Conservation (phyloP, 768 basidiomycete genomes). For the Galerina marginata region DNA sequence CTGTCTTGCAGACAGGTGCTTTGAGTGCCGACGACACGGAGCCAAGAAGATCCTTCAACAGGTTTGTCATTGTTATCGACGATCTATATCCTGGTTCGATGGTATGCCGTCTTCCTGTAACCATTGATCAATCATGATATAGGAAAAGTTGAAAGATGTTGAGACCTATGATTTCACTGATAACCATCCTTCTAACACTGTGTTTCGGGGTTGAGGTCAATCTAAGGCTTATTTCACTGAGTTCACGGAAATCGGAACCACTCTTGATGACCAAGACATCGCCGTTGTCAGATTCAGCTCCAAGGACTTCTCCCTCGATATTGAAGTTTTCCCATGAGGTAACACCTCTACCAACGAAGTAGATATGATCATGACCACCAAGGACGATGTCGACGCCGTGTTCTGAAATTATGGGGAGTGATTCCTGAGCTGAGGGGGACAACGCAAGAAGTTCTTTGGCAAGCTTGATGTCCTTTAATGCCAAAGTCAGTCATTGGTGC, state of each 20-base stretch:
- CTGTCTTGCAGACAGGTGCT: conserved; percentile 76
- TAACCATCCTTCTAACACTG: conserved; percentile 67
- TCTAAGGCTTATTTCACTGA: conserved; percentile 75
- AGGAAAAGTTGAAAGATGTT: background rate
- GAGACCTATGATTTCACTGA: conserved; percentile 65
- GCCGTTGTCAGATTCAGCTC: conserved; percentile 74
- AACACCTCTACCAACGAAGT: conserved; percentile 73
- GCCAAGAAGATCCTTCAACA: conserved; percentile 68
- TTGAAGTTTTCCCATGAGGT: conserved; percentile 73
- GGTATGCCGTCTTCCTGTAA: conserved; percentile 66
- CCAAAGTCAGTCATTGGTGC: background rate
- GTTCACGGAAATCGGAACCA: conserved; percentile 88
- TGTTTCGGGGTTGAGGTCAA: conserved; percentile 63
- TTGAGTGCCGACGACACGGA: conserved; percentile 73
- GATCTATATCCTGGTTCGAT: conserved; percentile 64
- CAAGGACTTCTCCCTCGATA: conserved; percentile 53
- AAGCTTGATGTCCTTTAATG: conserved; percentile 65
- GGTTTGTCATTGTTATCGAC: conserved; percentile 55
- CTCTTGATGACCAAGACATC: conserved; percentile 82
- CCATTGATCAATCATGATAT: background rate
- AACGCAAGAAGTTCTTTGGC: conserved; percentile 70
- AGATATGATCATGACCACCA: conserved; percentile 90
- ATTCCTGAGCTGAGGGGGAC: conserved; percentile 58
- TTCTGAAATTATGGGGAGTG: conserved; percentile 44
- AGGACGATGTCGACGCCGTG: conserved; percentile 87